Base-by-base conservation (phyloP, 2,329 filamentous ascomycete species). In the Pseudogymnoascus sp. region DNA sequence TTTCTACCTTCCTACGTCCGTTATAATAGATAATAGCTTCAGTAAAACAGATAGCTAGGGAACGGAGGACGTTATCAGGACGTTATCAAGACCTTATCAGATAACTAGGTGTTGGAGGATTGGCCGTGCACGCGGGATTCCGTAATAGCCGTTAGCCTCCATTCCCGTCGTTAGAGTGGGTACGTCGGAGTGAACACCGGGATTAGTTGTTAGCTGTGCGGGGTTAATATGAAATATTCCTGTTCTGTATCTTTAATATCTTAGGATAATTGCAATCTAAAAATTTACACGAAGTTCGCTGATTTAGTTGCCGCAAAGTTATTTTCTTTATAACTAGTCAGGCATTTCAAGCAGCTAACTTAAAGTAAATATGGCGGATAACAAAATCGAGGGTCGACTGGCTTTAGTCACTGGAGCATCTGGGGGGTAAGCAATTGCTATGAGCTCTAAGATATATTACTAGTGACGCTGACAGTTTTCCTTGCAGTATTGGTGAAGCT, bases 401-500 rank as follows among this genome's bases (percentile, higher is more conserved):
- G 84, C 83, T 51, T 76, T 86, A 7, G 79, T 86, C 57, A 86
- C 84, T 1, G 84, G 84, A 47, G 84, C 83, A 57, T 86, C 83
- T 62, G 83, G 83, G 69, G 83, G 84, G 83, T 84, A 74, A 72
- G 74, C 68, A 54, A 34, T 18, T 8, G n/a, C 47, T n/a, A 26
- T 18, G n/a, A 21, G n/a, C 39, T 47, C 23, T 23, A 16, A 18
- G n/a, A 14, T 51, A n/a, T 23, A 14, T 31, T 37, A 23, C 26
- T 63, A 11, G 61, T 64, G 16, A 1, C 40, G 10, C 40, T 45
- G 18, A 45, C 40, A 1, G 18, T 45, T 45, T 45, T 45, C 29
- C 36, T 60, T 34, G 21, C 63, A 86, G 84, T n/a, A 86, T 87
- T 60, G 85, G 85, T 21, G 78, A 79, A 65, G 83, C 82, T 51